Evolutionary conservation across 2,329 filamentous ascomycete species (phyloP), one percentile per base, ranked within the genome.

Genomic region (Albifimbria verrucaria): DNA sequence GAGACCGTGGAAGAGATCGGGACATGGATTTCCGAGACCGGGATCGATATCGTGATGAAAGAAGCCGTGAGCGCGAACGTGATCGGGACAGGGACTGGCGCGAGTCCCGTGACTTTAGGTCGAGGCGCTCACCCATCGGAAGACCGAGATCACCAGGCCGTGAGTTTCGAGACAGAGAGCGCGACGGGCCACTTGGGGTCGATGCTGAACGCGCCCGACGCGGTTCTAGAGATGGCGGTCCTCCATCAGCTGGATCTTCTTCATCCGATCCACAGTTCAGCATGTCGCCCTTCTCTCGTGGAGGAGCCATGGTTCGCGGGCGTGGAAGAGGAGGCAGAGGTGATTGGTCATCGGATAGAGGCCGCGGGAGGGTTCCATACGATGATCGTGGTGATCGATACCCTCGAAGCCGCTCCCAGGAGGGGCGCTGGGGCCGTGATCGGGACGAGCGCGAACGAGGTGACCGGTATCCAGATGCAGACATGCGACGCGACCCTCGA

Each of bases 201-300:
- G 88, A 92, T 58, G 77, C 84, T 7, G 84, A 86, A 53, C 80
- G 88, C 53, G 82, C 85, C 18, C 78, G 88, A 51, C 78, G 88
- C 46, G 85, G 81, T 17, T 90, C 88, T 9, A 79, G 89, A 62
- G 89, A 92, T 62, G 88, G 68, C 10, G 73, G 88, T 0, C 87
- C 88, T 11, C 80, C 85, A 21, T 89, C 87, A 2, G 87, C 86
- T 18, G 86, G 86, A 4, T 90, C 88, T 3, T 84, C 83, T 10
- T 85, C 83, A 21, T 89, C 88, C 0, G 88, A 92, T 56, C 79
- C 82, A 12, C 77, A 81, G 1, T 86, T 87, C 52, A 79, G 77
- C 18, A 64, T 71, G 55, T 69, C 76, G 9, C 75, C 76, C 10
- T 77, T 79, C 9, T 78, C 79, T 51, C 79, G 80, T 11, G 81